A percentile compares a stretch with the other conserved stretches of the same genome.
These are phyloP conservation scores for Suillus tomentosus DNA, from an alignment of 768 basidiomycete genomes.

Conservation along the genomic window DNA sequence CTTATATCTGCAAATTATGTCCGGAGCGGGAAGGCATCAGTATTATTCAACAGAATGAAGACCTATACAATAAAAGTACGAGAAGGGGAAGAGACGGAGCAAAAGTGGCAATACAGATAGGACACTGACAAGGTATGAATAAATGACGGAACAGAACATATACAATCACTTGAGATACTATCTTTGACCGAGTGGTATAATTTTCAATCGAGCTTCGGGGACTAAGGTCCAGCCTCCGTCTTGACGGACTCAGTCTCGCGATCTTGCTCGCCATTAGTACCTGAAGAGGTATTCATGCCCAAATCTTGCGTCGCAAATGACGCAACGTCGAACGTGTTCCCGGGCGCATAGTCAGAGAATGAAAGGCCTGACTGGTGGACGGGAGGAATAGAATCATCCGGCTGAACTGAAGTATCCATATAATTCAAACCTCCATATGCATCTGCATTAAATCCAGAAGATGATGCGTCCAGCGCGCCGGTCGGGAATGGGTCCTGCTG, in stretches of 20 bases:
- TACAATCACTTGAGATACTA: slow-evolving; percentile 30
- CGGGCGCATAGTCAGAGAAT: slow-evolving; percentile 70
- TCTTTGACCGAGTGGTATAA: slow-evolving; percentile 26
- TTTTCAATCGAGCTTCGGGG: slow-evolving; percentile 17
- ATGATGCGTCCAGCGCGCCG: slow-evolving; percentile 64
- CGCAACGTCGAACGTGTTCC: slow-evolving; percentile 68
- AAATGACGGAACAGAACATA: slow-evolving; percentile 35
- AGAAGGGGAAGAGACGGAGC: slow-evolving; percentile 32
- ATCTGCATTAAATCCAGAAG: slow-evolving; percentile 65
- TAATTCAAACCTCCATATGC: slow-evolving; percentile 72
- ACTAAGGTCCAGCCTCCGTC: slow-evolving; percentile 52
- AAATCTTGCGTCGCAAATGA: slow-evolving; percentile 70
- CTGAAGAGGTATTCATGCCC: slow-evolving; percentile 52
- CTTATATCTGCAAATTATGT: slow-evolving; percentile 22
- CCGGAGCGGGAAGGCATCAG: slow-evolving; percentile 20
- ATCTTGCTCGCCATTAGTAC: slow-evolving; percentile 60
- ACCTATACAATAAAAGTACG: slow-evolving; percentile 38
- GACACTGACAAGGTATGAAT: slow-evolving; percentile 39
- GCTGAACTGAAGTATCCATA: slow-evolving; percentile 69
- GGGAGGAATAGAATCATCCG: slow-evolving; percentile 63
- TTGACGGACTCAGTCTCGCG: slow-evolving; percentile 67
- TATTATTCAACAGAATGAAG: slow-evolving; percentile 34
- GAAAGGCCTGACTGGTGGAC: slow-evolving; percentile 65
- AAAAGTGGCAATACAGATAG: slow-evolving; percentile 37
- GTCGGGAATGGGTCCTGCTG: slow-evolving; percentile 73